phyloP scores from a whole-genome alignment of 108 stramenopile genomes.

The Cyclotella kingstonii region DNA sequence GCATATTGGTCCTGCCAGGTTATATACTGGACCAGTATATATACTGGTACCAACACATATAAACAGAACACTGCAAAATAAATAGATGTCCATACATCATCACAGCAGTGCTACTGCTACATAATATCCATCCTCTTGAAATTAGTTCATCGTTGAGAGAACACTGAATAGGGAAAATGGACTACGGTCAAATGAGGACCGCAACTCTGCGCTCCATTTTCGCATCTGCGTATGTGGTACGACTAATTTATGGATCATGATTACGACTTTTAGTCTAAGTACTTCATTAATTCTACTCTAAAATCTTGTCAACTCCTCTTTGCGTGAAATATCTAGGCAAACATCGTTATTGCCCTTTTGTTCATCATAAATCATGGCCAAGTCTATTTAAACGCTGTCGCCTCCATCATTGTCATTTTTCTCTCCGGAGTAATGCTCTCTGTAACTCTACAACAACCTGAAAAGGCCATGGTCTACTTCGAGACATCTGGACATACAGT shows the following conservation, averaged over 20 bases:
- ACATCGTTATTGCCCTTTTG: conserved; percentile 14
- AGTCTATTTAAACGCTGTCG: conserved; percentile 17
- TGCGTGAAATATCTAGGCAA: too few relatives aligned
- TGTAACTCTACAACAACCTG: conserved; percentile 31
- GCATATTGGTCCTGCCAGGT: too few relatives aligned
- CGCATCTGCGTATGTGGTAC: conserved; percentile 28
- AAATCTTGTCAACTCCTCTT: too few relatives aligned
- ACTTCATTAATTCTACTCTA: too few relatives aligned
- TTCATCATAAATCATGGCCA: conserved; percentile 10
- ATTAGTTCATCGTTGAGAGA: too few relatives aligned
- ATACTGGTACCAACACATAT: too few relatives aligned
- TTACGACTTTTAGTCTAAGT: background rate
- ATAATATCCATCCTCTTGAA: too few relatives aligned
- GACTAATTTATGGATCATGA: background rate
- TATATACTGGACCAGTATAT: too few relatives aligned
- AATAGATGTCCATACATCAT: too few relatives aligned
- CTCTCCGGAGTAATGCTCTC: conserved; percentile 12
- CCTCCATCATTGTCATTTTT: conserved; percentile 3
- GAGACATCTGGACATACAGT: conserved; percentile 30
- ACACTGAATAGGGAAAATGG: conserved; percentile 8
- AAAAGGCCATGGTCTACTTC: conserved; percentile 34
- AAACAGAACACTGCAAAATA: too few relatives aligned
- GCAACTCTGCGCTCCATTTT: conserved; percentile 33
- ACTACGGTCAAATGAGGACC: conserved; percentile 31
- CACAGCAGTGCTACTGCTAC: too few relatives aligned